phyloP scores from a whole-genome alignment of 257 asterid species.

The Cruciata laevipes region DNA sequence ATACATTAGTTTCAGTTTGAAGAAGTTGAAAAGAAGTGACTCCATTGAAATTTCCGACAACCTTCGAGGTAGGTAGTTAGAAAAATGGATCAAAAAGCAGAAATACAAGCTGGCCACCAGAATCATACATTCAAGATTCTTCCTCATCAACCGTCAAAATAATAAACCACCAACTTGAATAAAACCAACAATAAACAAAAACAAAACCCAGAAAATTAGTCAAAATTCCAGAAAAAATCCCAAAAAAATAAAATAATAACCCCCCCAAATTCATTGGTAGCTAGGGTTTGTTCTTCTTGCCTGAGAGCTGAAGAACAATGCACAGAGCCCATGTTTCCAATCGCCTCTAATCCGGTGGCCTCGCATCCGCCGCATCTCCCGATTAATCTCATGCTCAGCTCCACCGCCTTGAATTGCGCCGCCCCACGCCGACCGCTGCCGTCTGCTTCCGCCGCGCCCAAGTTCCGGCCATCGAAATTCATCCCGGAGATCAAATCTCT shows the following conservation, averaged over 20 bases:
- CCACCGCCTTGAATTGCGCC: constrained; percentile 33
- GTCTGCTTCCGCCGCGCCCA: constrained; percentile 23
- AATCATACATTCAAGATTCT: background rate
- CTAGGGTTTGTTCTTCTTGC: constrained; percentile 30
- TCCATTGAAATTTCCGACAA: no score
- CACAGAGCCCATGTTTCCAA: constrained; percentile 41
- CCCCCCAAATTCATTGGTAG: background rate
- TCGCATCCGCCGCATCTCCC: constrained; percentile 11
- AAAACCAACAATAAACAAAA: background rate
- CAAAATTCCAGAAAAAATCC: background rate
- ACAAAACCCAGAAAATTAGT: background rate
- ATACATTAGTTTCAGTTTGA: no score
- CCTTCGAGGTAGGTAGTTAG: no score
- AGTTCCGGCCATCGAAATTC: constrained; percentile 41
- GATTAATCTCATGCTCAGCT: constrained; percentile 58
- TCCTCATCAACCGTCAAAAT: background rate
- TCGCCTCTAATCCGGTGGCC: constrained; percentile 34
- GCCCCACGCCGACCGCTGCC: constrained; percentile 45
- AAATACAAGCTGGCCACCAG: background rate
- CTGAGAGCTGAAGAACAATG: constrained; percentile 31
- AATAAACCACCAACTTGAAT: background rate
- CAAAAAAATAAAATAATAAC: no score
- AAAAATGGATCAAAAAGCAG: background rate
- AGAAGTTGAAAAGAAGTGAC: no score
- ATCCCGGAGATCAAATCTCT: constrained; percentile 24